Conservation (phyloP, 2,329 filamentous ascomycete species). For the Scolecobasidium constrictum region DNA sequence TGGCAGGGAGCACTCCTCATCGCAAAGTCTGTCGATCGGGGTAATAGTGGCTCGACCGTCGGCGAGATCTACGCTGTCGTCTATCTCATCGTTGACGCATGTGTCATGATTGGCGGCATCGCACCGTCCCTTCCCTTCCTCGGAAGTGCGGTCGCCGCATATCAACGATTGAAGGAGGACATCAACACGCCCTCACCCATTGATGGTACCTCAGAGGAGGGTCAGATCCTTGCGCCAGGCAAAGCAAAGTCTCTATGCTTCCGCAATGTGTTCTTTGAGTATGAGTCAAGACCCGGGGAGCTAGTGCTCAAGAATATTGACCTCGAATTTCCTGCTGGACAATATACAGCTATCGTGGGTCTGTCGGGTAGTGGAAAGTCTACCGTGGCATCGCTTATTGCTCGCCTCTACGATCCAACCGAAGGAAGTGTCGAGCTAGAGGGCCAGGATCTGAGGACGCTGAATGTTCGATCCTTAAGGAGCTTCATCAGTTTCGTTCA, state of each 20-base stretch:
- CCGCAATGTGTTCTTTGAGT: conserved; percentile 29
- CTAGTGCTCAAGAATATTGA: conserved; percentile 27
- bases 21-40: conserved; percentile 41
- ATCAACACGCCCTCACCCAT: conserved; percentile 29
- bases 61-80: conserved; percentile 46
- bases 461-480: conserved; percentile 26
- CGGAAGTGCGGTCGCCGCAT: conserved; percentile 40
- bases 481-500: conserved; percentile 33
- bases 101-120: conserved; percentile 29
- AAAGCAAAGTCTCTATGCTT: conserved; percentile 29
- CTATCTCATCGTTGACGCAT: conserved; percentile 41
- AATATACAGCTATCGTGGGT: conserved; percentile 32
- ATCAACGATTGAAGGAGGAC: conserved; percentile 45
- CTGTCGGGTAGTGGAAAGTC: conserved; percentile 31
- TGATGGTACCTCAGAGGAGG: conserved; percentile 23
- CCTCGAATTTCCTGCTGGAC: conserved; percentile 24
- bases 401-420: conserved; percentile 28
- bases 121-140: conserved; percentile 41
- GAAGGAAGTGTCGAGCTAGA: conserved; percentile 24
- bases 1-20: conserved; percentile 54
- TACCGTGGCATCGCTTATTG: conserved; percentile 27
- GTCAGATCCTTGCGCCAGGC: conserved; percentile 15
- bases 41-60: conserved; percentile 35
- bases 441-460: conserved; percentile 24
- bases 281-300: conserved; percentile 28